Base-by-base conservation (phyloP, 1,284 basidiomycete genomes). In the Cutaneotrichosporon mucoides region DNA sequence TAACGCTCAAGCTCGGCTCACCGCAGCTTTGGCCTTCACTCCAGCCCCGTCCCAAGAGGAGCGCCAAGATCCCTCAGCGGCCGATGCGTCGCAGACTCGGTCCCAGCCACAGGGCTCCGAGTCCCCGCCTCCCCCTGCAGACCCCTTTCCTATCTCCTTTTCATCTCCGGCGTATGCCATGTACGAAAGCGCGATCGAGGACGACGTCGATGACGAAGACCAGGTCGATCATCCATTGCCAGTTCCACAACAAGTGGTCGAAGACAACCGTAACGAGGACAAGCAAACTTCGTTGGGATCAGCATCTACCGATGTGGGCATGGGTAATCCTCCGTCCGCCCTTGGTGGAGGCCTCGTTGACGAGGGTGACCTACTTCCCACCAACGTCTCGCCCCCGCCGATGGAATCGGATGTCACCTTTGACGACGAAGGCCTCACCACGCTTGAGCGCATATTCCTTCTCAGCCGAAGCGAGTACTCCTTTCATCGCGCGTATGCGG, bases 401-500 rank as follows among this genome's bases (percentile, higher is more conserved):
- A 54, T 67, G 5, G 68, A 69, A 13, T 68, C 73, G 64, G 75
- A 79, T 43, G 72, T 78, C 8, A 76, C 76, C 0, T 79, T 80
- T 57, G 80, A 81, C 68, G 75, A 81, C 68, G 89, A 93, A 69
- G 84, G 86, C 57, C 83, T 95, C 56, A 90, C 81, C 72, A 84
- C 88, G 15, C 84, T 96, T 37, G 94, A 99, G 79, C 88, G 90
- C 70, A 96, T 97, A 67, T 98, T 96, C 79, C 83, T 98, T 35
- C 92, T 92, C 70, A 89, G 90, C 62, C 85, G 89, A 68, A 94
- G 91, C 76, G 87, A 88, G 65, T 86, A 88, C 57, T 80, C 86
- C 12, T 91, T 91, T 72, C 93, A 96, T 71, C 83, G 85, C 41
- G 84, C 92, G 38, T 92, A 89, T 75, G 94, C 97, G 66, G 85